These are phyloP conservation scores for Ceratocystis eucalypticola DNA, from an alignment of 2,329 filamentous ascomycete genomes.

Conservation along the genomic window DNA sequence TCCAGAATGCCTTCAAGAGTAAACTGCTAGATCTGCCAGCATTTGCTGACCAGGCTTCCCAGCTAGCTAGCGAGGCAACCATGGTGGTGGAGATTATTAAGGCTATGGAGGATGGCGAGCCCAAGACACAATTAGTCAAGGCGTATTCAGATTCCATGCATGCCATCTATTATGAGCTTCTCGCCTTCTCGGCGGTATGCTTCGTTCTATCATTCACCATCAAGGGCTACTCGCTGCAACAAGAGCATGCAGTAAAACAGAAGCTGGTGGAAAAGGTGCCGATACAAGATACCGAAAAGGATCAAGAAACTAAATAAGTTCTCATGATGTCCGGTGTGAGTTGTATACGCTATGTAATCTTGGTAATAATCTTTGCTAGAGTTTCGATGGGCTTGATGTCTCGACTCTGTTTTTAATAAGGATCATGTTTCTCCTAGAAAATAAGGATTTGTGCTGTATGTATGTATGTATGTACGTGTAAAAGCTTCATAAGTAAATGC, in stretches of 20 bases:
- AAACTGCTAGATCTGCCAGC: constrained; percentile 36
- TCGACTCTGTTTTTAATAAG: not conserved
- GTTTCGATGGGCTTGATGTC: not conserved
- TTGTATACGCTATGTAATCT: constrained; percentile 35
- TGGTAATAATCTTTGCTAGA: not conserved
- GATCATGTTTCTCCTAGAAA: not conserved
- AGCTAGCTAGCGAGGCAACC: constrained; percentile 44
- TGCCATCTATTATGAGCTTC: constrained; percentile 26
- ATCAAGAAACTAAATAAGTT: not conserved
- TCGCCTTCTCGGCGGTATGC: constrained; percentile 24
- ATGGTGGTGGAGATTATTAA: constrained; percentile 46
- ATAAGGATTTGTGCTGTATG: too few species aligned
- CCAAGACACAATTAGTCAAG: constrained; percentile 24
- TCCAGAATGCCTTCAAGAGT: constrained; percentile 49
- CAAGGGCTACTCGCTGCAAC: constrained; percentile 25
- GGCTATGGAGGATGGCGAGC: constrained; percentile 30
- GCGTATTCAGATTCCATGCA: constrained; percentile 27
- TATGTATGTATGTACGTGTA: constrained; percentile 30
- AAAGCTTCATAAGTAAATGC: not conserved
- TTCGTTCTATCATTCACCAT: constrained; percentile 26
- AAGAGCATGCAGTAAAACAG: constrained; percentile 25
- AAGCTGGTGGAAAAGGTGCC: constrained; percentile 11
- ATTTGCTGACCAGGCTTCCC: constrained; percentile 30
- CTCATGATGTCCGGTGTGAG: constrained; percentile 36
- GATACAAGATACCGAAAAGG: not conserved